Conservation (phyloP, 2,329 filamentous ascomycete genomes). For the Talaromyces sp. region DNA sequence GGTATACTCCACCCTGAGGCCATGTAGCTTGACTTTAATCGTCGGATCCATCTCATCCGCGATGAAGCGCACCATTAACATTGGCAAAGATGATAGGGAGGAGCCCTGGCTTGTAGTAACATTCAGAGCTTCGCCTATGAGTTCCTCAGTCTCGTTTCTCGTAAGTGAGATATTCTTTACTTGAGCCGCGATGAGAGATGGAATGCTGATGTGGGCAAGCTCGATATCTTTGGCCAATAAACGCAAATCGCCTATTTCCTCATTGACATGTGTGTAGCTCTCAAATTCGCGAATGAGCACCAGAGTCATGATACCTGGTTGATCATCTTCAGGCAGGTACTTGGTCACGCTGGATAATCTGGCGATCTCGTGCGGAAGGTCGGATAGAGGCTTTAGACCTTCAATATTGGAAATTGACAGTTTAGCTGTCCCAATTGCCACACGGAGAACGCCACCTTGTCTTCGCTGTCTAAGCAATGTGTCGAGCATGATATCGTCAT, state of each 20-base stretch:
- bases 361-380: constrained; percentile 70
- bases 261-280: constrained; percentile 58
- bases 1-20: constrained; percentile 80
- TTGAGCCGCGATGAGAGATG: constrained; percentile 74
- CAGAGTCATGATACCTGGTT: constrained; percentile 78
- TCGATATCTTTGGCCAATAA: constrained; percentile 60
- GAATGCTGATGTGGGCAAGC: constrained; percentile 75
- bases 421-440: constrained; percentile 61
- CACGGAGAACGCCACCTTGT: constrained; percentile 75
- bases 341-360: constrained; percentile 84
- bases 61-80: constrained; percentile 83
- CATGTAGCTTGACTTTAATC: constrained; percentile 80
- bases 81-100: constrained; percentile 42
- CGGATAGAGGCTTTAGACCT: constrained; percentile 62
- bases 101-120: constrained; percentile 20
- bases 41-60: constrained; percentile 91
- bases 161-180: constrained; percentile 57
- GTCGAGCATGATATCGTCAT: constrained; percentile 92
- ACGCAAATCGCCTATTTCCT: constrained; percentile 61
- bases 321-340: constrained; percentile 91
- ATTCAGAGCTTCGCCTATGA: constrained; percentile 61
- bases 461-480: constrained; percentile 79
- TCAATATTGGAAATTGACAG: constrained; percentile 58
- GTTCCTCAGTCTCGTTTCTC: constrained; percentile 64
- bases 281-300: constrained; percentile 60